Percentiles rank a stretch among this genome's conserved stretches.
Evolutionary conservation across 352 stramenopile genomes (phyloP).

Genomic region (Globisporangium ultimum): DNA sequence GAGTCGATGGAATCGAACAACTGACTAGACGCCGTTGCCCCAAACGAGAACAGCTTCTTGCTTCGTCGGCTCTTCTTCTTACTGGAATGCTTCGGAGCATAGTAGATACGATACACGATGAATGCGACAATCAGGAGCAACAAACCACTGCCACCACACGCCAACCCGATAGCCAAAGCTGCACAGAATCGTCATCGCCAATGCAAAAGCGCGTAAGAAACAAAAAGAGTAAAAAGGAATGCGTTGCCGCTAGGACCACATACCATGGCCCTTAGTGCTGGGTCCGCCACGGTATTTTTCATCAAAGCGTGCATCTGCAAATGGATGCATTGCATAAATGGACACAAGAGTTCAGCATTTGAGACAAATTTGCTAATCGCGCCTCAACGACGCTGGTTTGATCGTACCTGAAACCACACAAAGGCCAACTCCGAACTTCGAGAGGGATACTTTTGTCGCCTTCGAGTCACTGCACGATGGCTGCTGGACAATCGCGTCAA

Average conservation of each 20-base stretch:
- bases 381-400: not conserved
- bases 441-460: not conserved
- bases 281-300: not conserved
- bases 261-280: not conserved
- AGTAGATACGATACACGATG: not conserved
- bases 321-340: not conserved
- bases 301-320: slow-evolving; percentile 2
- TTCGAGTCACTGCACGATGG: not conserved
- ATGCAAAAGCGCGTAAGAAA: not conserved
- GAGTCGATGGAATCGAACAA: slow-evolving; percentile 11
- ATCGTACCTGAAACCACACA: slow-evolving; percentile 6
- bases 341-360: not conserved
- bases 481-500: slow-evolving; percentile 2
- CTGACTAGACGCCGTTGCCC: slow-evolving; percentile 16
- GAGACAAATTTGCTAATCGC: not conserved
- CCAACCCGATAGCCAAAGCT: slow-evolving; percentile 1
- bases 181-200: not conserved
- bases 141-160: not conserved
- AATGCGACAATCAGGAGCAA: not conserved
- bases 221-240: not conserved
- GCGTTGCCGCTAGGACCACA: not conserved
- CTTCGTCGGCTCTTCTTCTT: slow-evolving; percentile 8
- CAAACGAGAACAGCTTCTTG: slow-evolving; percentile 13
- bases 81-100: not conserved
- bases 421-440: slow-evolving; percentile 1